phyloP scores from a whole-genome alignment of 768 basidiomycete species.

The Exidia glandulosa region DNA sequence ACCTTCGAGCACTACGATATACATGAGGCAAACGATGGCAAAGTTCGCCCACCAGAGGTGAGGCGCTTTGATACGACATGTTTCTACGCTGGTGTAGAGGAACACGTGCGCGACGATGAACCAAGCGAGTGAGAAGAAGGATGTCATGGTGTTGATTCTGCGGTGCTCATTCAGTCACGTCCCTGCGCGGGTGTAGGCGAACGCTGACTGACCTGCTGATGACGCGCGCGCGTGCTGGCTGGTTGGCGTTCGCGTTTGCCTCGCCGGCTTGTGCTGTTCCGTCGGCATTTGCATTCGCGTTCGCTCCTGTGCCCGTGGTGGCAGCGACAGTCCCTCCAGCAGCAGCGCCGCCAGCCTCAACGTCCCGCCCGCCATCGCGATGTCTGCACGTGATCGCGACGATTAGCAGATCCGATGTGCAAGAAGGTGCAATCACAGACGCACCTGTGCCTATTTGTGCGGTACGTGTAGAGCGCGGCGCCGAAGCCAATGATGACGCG shows the following conservation, averaged over 20 bases:
- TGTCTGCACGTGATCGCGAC: not conserved
- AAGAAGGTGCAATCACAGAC: not conserved
- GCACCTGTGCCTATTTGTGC: not conserved
- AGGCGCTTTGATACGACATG: constrained; percentile 63
- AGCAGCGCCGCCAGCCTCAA: not conserved
- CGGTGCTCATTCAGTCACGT: not conserved
- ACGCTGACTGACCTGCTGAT: not conserved
- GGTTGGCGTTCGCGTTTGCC: not conserved
- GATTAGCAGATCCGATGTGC: not conserved
- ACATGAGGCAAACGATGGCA: constrained; percentile 68
- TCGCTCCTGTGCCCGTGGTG: not conserved
- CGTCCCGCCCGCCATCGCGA: not conserved
- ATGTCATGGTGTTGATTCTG: constrained; percentile 54
- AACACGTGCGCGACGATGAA: constrained; percentile 74
- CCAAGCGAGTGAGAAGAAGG: constrained; percentile 68
- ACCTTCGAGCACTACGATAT: constrained; percentile 53
- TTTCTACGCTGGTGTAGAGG: constrained; percentile 62
- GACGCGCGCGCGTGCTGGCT: not conserved
- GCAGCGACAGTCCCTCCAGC: not conserved
- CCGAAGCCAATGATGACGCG: not conserved
- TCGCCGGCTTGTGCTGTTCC: not conserved
- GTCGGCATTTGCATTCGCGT: not conserved
- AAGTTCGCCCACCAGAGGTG: constrained; percentile 84
- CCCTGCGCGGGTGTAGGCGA: not conserved
- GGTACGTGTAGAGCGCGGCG: not conserved